Base-by-base conservation (phyloP, 495 filamentous ascomycete genomes). In the Lepraria neglecta region DNA sequence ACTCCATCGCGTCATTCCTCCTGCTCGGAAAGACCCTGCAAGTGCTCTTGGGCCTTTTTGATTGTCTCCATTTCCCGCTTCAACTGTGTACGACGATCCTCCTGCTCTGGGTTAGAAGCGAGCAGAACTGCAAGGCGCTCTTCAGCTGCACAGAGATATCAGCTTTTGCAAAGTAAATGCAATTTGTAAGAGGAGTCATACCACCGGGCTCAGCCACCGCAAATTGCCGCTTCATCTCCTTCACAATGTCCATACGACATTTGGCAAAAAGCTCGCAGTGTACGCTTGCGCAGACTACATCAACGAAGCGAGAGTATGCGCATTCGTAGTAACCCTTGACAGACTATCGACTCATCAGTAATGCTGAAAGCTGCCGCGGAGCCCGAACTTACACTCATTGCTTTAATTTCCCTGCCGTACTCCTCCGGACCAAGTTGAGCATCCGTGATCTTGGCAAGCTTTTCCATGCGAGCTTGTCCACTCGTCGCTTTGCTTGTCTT, bases 281-380 rank as follows among this genome's bases (percentile, higher is more conserved):
- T 0, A 83, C 71, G 2, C 71, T 70, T 61, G 77, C 72, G 35
- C 76, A 80, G 0, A 84, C 66, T 0, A 70, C 64, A 40, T 84
- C 81, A 0, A 80, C 64, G 51, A 84, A 80, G 14, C 81, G 68
- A 2, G 64, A 70, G 28, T 70, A 77, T 0, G 82, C 82, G 17
- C 82, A 68, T 11, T 80, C 73, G 55, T 86, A 86, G 60, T 84
- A 85, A 0, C 72, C 79, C 6, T 74, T 68, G 0, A 78, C 69
- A 19, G 65, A 72, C 78, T 80, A 48, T 51, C 33, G 40, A 7
- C 47, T 15, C 42, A 19, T 67, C 24, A 68, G 63, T 21, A 44
- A 40, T 62, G 5, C 17, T 12, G 11, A 27, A 5, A 55, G 35
- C 3, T 38, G 21, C 55, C 10, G 45, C 6, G 21, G 1, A 31